Evolutionary conservation across 2,329 filamentous ascomycete genomes (phyloP), one percentile per base, ranked within the genome.

Genomic region (Coniosporium tulheliwenetii): DNA sequence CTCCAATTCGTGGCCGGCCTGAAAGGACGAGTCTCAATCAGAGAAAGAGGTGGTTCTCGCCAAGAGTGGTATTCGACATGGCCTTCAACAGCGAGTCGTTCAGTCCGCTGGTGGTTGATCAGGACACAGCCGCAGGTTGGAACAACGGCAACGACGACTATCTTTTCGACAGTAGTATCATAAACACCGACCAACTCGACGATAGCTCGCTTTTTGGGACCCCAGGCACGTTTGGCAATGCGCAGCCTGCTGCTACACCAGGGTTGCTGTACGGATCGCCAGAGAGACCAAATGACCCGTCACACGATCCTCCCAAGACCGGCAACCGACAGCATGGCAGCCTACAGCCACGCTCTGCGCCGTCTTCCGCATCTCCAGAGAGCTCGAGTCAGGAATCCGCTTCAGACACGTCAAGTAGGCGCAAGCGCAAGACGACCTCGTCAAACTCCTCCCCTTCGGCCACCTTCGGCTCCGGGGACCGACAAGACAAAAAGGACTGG

Each of bases 341-440:
- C 10, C 32, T 33, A 13, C 44, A 48, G 36, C 42, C 41, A 34
- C 44, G 47, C n/a, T 49, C 47, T 10, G 36, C 39, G 26, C 40
- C 48, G 39, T 52, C 52, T 8, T 53, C 51, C 2, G 44, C 51
- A 10, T 62, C 60, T 10, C 54, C 54, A 3, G 60, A 63, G 40
- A 62, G 55, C 47, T 63, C 60, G 5, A 58, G 56, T 43, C 59
- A 62, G 43, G 61, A 63, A 46, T 62, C 60, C 13, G 54, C 60
- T 5, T 64, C 61, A 8, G 60, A 63, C 41, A 57, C 60, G 8
- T 62, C 60, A 2, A 56, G 55, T 44, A 46, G 53, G 36, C 55
- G 58, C 12, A 63, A 64, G 52, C 53, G 59, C 32, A 62, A 63
- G 50, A 26, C 19, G 19, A 54, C 57, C 13, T 56, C 55, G 19